Percentiles rank a stretch among this genome's conserved stretches.
Evolutionary conservation across 2,329 filamentous ascomycete genomes (phyloP).

Genomic region (Fusarium torreyae): DNA sequence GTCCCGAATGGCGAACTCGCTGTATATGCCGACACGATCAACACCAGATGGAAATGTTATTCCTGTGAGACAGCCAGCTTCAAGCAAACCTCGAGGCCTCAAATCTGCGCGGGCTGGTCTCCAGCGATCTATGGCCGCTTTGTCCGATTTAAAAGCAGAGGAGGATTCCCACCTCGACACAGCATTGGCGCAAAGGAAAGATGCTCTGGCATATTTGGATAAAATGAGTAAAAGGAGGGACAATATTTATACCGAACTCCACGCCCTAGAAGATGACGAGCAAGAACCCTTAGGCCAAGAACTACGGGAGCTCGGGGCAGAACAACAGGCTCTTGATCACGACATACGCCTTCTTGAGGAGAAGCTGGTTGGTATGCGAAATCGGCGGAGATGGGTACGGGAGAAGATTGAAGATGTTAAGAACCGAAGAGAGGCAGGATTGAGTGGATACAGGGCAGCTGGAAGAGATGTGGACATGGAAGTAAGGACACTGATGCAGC

Average conservation of each 20-base stretch:
- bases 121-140: constrained; percentile 72
- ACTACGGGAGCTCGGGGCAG: constrained; percentile 71
- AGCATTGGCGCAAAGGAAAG: constrained; percentile 70
- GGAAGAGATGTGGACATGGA: constrained; percentile 76
- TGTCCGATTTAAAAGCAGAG: constrained; percentile 77
- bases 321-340: constrained; percentile 67
- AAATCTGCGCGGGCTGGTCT: constrained; percentile 76
- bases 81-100: constrained; percentile 67
- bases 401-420: constrained; percentile 73
- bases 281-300: constrained; percentile 73
- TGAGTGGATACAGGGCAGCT: constrained; percentile 79
- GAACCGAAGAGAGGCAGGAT: constrained; percentile 77
- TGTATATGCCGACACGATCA: constrained; percentile 60
- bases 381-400: constrained; percentile 71
- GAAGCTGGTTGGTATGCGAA: constrained; percentile 73
- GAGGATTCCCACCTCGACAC: constrained; percentile 74
- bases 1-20: constrained; percentile 58
- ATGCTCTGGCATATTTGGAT: constrained; percentile 71
- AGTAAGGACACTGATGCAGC: constrained; percentile 70
- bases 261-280: constrained; percentile 67
- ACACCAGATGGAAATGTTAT: constrained; percentile 65
- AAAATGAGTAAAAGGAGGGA: constrained; percentile 65
- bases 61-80: constrained; percentile 72
- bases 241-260: constrained; percentile 67
- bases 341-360: constrained; percentile 78